phyloP scores from a whole-genome alignment of 1,284 basidiomycete species.

The Microbotryum violaceum region DNA sequence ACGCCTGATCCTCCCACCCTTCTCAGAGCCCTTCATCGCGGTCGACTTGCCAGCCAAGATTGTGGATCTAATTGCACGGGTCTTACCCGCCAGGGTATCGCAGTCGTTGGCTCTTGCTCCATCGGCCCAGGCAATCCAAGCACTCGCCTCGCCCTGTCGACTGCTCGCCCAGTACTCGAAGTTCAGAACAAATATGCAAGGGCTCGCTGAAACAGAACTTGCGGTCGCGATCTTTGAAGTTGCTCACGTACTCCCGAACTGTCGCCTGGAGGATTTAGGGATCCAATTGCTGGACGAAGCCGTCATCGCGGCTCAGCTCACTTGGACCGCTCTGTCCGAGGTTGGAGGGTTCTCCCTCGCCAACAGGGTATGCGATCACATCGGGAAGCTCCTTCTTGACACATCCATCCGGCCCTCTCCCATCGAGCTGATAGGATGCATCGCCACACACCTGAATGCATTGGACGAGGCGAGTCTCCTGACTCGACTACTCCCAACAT shows the following conservation, averaged over 20 bases:
- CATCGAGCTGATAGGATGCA: no score
- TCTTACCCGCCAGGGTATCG: not conserved
- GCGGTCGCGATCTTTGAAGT: conserved; percentile 8
- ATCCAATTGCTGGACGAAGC: conserved; percentile 8
- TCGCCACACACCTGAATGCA: no score
- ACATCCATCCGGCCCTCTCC: no score
- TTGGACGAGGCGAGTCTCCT: not conserved
- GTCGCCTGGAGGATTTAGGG: not conserved
- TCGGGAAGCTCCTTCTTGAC: no score
- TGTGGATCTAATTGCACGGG: not conserved
- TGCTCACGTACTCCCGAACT: conserved; percentile 8
- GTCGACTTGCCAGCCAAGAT: not conserved
- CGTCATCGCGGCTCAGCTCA: conserved; percentile 12
- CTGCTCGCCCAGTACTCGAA: conserved; percentile 12
- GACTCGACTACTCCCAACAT: not conserved
- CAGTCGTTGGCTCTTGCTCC: not conserved
- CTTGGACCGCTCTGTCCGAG: conserved; percentile 1
- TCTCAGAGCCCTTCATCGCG: conserved; percentile 9
- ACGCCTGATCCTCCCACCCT: not conserved
- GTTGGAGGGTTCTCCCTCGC: not conserved
- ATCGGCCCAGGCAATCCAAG: no score
- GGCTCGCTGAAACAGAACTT: not conserved
- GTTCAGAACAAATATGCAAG: not conserved
- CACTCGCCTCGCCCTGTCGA: not conserved
- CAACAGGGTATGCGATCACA: no score